A percentile compares a stretch with the other conserved stretches of the same genome.
These are phyloP conservation scores for Clonostachys rosea DNA, from an alignment of 2,329 filamentous ascomycete genomes.

Conservation along the genomic window DNA sequence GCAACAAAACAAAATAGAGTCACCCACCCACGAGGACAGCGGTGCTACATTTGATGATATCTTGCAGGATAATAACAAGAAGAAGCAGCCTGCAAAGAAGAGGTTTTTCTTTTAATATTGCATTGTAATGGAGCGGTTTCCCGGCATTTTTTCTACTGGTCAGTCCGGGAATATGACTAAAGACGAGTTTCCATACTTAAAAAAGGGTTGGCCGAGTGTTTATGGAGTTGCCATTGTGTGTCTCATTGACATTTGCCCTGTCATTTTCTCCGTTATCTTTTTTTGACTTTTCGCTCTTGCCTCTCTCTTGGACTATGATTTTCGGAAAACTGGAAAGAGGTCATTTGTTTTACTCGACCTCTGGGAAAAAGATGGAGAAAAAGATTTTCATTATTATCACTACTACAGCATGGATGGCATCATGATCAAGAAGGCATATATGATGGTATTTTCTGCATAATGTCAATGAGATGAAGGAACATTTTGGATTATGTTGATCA, in stretches of 20 bases:
- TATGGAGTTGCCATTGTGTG: neutral
- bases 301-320: slow-evolving; percentile 1
- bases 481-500: too few species aligned
- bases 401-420: neutral
- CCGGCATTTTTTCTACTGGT: neutral
- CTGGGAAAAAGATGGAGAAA: neutral
- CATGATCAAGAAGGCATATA: neutral
- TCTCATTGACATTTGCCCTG: neutral
- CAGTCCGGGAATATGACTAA: neutral
- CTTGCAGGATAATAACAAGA: slow-evolving; percentile 23
- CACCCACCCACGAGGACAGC: slow-evolving; percentile 9
- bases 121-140: neutral
- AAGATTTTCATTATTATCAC: neutral
- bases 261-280: neutral
- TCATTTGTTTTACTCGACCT: neutral
- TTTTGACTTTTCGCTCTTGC: neutral
- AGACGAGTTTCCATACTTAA: neutral
- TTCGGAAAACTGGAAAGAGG: neutral
- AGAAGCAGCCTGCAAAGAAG: slow-evolving; percentile 27
- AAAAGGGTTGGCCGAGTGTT: neutral
- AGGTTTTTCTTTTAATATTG: slow-evolving; percentile 28
- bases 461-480: too few species aligned
- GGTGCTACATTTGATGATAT: slow-evolving; percentile 46
- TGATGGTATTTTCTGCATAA: neutral
- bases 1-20: neutral